Conservation (phyloP, 192 early-diverging fungal genomes). For the Coemansia sp. region DNA sequence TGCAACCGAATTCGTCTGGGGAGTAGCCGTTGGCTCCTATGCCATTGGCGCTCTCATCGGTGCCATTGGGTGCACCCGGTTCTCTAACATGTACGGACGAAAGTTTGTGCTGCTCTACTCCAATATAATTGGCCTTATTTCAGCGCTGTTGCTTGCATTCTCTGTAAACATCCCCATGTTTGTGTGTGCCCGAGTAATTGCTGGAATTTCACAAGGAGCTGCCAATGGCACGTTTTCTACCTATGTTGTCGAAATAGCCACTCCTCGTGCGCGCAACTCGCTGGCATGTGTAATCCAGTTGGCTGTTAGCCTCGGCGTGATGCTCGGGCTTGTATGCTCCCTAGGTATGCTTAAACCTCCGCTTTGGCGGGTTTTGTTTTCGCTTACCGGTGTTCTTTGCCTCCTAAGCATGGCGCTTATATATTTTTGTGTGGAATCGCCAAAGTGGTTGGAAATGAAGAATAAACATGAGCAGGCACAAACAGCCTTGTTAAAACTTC, state of each 20-base stretch:
- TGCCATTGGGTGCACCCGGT: constrained; percentile 56
- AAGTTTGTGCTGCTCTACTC: constrained; percentile 61
- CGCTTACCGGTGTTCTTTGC: constrained; percentile 58
- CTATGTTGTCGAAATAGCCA: constrained; percentile 75
- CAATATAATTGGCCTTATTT: constrained; percentile 63
- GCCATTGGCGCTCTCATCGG: constrained; percentile 65
- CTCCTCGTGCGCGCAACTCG: constrained; percentile 63
- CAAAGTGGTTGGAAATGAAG: constrained; percentile 65
- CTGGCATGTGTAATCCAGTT: constrained; percentile 72
- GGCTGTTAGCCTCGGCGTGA: constrained; percentile 70
- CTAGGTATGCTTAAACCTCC: constrained; percentile 59
- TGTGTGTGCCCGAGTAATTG: constrained; percentile 64
- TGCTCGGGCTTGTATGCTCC: constrained; percentile 63
- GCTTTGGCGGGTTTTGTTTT: constrained; percentile 70
- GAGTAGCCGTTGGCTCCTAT: constrained; percentile 55
- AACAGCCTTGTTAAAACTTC: constrained; percentile 52
- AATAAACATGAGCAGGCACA: constrained; percentile 56
- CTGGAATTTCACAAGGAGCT: constrained; percentile 71
- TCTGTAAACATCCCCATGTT: constrained; percentile 62
- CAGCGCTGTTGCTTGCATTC: constrained; percentile 58
- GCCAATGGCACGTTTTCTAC: constrained; percentile 57
- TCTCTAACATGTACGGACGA: constrained; percentile 61
- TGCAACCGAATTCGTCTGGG: constrained; percentile 47
- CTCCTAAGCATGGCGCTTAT: constrained; percentile 55
- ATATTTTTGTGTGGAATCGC: constrained; percentile 71